These are phyloP conservation scores for Guillardia theta DNA, from an alignment of 78 protist genomes.

Conservation along the genomic window DNA sequence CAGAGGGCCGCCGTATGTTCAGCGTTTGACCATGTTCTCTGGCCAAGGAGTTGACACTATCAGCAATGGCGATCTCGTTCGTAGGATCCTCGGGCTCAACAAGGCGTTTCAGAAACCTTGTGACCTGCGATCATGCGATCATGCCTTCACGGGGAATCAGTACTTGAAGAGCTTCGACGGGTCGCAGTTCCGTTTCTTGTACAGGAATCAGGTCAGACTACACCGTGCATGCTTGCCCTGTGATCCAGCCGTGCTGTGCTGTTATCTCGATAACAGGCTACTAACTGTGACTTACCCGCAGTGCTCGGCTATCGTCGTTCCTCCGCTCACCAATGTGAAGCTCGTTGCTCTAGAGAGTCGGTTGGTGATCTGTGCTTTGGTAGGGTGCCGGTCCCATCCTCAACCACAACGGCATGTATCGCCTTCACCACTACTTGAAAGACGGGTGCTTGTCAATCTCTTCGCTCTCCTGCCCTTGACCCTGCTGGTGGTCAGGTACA, in stretches of 20 bases:
- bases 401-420: constrained; percentile 2
- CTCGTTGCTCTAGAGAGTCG: no score
- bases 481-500: no score
- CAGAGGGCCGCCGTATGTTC: constrained; percentile 11
- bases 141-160: background rate
- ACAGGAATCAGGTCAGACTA: no score
- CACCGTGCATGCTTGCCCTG: no score
- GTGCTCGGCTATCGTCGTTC: background rate
- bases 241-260: no score
- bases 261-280: no score
- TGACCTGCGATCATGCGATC: constrained; percentile 16
- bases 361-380: no score
- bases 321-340: background rate
- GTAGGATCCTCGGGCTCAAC: constrained; percentile 18
- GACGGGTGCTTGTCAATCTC: no score
- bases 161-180: constrained; percentile 5
- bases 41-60: constrained; percentile 4
- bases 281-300: no score
- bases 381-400: constrained; percentile 39
- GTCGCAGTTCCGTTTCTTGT: constrained; percentile 7
- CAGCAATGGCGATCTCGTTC: background rate
- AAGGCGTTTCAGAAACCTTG: background rate
- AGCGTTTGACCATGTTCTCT: constrained; percentile 11
- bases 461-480: no score
- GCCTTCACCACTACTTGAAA: constrained; percentile 37